A percentile compares a stretch with the other conserved stretches of the same genome.
Conservation (phyloP, 2,329 filamentous ascomycete species). For the Coniochaeta prunicola region DNA sequence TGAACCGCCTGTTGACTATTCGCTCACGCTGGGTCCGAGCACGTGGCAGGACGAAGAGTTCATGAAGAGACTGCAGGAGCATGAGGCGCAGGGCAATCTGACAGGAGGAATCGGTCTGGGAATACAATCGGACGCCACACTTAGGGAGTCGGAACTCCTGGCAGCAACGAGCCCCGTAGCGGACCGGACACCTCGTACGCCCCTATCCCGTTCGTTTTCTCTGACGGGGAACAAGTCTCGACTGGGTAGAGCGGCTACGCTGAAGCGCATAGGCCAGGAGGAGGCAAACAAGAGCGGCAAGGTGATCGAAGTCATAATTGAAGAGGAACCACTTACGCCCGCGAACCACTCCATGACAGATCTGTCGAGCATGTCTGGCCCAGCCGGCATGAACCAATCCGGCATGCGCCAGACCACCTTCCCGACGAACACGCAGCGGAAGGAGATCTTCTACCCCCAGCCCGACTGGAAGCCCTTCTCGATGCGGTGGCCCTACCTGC, state of each 20-base stretch:
- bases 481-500: slow-evolving; percentile 56
- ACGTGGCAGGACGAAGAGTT: slow-evolving; percentile 37
- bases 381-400: slow-evolving; percentile 18
- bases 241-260: slow-evolving; percentile 25
- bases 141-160: slow-evolving; percentile 45
- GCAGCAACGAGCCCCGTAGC: slow-evolving; percentile 24
- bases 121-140: slow-evolving; percentile 36
- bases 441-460: slow-evolving; percentile 51
- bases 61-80: slow-evolving; percentile 35
- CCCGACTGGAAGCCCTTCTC: slow-evolving; percentile 61
- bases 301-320: slow-evolving; percentile 52
- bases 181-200: slow-evolving; percentile 18
- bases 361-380: slow-evolving; percentile 43
- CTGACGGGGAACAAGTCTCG: slow-evolving; percentile 8
- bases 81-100: slow-evolving; percentile 47
- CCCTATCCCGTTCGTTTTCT: slow-evolving; percentile 30
- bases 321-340: slow-evolving; percentile 19
- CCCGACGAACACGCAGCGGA: slow-evolving; percentile 27
- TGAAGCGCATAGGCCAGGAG: slow-evolving; percentile 44
- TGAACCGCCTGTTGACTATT: slow-evolving; percentile 35
- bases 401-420: slow-evolving; percentile 29
- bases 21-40: slow-evolving; percentile 36
- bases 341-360: slow-evolving; percentile 32
- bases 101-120: slow-evolving; percentile 53
- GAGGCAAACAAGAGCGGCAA: slow-evolving; percentile 54